Percentiles rank a stretch among this genome's conserved stretches.
Conservation (phyloP, 169 alveolate species). For the Plasmodium relictum region DNA sequence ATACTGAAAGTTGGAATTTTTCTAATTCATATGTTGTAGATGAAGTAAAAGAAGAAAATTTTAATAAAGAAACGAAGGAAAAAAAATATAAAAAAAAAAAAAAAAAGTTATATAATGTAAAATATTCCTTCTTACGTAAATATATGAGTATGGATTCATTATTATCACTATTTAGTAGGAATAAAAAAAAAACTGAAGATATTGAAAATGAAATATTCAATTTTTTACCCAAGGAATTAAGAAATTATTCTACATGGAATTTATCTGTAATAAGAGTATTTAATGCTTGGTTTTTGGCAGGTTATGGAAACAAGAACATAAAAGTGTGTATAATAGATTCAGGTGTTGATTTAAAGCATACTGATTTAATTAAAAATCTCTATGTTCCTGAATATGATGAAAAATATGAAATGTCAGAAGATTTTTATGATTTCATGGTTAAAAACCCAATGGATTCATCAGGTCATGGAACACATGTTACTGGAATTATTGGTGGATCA, state of each 20-base stretch:
- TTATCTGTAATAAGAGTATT: constrained; percentile 45
- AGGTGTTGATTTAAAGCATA: constrained; percentile 89
- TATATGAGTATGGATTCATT: constrained; percentile 12
- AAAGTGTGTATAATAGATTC: constrained; percentile 89
- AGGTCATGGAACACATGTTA: constrained; percentile 91
- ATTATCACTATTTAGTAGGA: neutral
- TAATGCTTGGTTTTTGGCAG: constrained; percentile 75
- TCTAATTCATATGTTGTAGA: constrained; percentile 43
- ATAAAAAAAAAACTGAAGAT: neutral
- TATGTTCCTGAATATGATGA: constrained; percentile 82
- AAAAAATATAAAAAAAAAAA: constrained; percentile 23
- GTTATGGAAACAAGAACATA: constrained; percentile 71
- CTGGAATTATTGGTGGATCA: constrained; percentile 84
- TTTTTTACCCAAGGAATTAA: constrained; percentile 59
- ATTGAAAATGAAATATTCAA: constrained; percentile 41
- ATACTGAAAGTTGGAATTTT: constrained; percentile 66
- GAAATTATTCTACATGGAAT: constrained; percentile 72
- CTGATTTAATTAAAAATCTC: constrained; percentile 85
- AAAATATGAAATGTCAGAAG: constrained; percentile 75
- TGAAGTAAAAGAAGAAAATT: constrained; percentile 3
- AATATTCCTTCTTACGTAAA: constrained; percentile 40
- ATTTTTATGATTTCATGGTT: constrained; percentile 62
- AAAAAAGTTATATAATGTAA: constrained; percentile 42
- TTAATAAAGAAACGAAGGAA: neutral
- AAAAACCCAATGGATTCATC: constrained; percentile 83